Percentiles rank a stretch among this genome's conserved stretches.
phyloP scores from a whole-genome alignment of 768 basidiomycete genomes.

The Porpolomopsis calyptriformis region DNA sequence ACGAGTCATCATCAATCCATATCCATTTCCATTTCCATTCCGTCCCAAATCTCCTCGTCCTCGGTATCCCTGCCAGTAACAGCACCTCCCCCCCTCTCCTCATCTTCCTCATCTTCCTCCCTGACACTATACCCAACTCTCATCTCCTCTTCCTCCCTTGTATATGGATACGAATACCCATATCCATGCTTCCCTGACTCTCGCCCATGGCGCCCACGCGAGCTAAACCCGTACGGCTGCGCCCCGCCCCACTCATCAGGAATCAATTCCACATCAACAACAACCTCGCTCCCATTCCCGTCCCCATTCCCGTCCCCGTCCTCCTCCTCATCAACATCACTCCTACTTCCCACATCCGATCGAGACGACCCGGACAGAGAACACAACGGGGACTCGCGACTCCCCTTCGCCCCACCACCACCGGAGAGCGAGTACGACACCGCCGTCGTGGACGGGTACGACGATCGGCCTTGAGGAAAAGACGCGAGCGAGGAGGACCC shows the following conservation, averaged over 20 bases:
- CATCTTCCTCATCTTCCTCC: conserved; percentile 39
- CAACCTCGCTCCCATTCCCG: conserved; percentile 19
- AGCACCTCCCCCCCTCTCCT: conserved; percentile 14
- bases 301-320: no score
- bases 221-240: conserved; percentile 9
- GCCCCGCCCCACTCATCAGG: conserved; percentile 11
- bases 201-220: conserved; percentile 16
- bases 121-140: conserved; percentile 29
- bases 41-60: conserved; percentile 37
- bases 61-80: neutral
- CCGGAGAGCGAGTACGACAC: conserved; percentile 14
- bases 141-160: conserved; percentile 35
- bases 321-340: conserved; percentile 22
- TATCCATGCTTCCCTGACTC: no score
- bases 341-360: conserved; percentile 20
- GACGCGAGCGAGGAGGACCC: conserved; percentile 17
- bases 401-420: conserved; percentile 36
- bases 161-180: conserved; percentile 22
- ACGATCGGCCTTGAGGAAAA: conserved; percentile 14
- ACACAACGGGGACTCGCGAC: conserved; percentile 43
- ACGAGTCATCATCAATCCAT: no score
- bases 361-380: conserved; percentile 29
- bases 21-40: conserved; percentile 68
- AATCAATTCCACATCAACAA: conserved; percentile 20
- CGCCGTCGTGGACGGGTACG: conserved; percentile 16